Base-by-base conservation (phyloP, 148 eudicot genomes). In the Chenopodium formosanum region DNA sequence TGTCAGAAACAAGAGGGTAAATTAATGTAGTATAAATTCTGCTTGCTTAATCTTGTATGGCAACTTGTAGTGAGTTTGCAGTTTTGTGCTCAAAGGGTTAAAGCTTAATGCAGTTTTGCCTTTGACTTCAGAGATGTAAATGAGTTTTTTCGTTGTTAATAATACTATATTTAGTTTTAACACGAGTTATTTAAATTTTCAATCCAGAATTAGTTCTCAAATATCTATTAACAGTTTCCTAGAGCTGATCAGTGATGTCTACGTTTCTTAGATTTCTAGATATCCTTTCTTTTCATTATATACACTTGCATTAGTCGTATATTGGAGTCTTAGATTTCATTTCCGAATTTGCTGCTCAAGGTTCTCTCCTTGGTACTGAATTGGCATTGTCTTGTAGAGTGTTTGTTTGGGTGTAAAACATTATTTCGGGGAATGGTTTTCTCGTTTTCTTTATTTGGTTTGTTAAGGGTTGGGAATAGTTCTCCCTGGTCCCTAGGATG, bases 91-190 rank as follows among this genome's bases (percentile, higher is more conserved):
- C 66, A 4, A 69, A 48, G 65, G 48, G 71, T 46, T 72, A 32
- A 70, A 80, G 50, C 62, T 56, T 47, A 29, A 19, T 70, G 32
- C 48, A n/a, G 25, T 53, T 37, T 44, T 67, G 75, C 62, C 40
- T 8, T 75, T 46, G 64, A 25, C 63, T 50, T 64, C 75, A 14
- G n/a, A 58, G 46, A 60, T 80, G 83, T 80, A 76, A 76, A 80
- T 70, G 52, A 48, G 32, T 66, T n/a, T 75, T 12, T 75, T 19
- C 44, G 32, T 29, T 69, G 29, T 50, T 48, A 34, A 50, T n/a
- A 72, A 47, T 77, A 31, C 83, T 52, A 72, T 16, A n/a, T 60
- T 80, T 47, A 46, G 9, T 64, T 80, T 74, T 29, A 29, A 47
- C 22, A 11, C 80, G n/a, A 77, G 70, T 71, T 34, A 52, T 73